Conservation (phyloP, 305 asterid species). For the Fraxinus latifolia region DNA sequence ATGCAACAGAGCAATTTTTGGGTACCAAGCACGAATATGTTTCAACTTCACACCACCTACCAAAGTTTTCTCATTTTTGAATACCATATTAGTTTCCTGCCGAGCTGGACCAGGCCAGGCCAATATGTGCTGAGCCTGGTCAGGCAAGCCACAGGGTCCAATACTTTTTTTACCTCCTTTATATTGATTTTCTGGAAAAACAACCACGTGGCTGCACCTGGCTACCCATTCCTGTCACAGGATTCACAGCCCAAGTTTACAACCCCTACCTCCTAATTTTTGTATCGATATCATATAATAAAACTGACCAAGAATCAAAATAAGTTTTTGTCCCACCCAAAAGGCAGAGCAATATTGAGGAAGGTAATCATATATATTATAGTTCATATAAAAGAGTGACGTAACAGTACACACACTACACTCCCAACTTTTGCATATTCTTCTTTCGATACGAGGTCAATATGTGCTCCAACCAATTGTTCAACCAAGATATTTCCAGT, state of each 20-base stretch:
- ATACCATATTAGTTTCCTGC: not conserved
- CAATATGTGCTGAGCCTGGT: not conserved
- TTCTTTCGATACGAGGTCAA: constrained; percentile 86
- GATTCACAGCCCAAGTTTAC: not conserved
- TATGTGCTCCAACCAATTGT: constrained; percentile 94
- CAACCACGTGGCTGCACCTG: not conserved
- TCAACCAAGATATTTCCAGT: constrained; percentile 92
- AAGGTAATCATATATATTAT: not conserved
- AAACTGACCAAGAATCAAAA: not conserved
- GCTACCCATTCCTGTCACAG: not conserved
- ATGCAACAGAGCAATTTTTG: not conserved
- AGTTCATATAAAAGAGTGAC: not conserved
- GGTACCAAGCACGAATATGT: not conserved
- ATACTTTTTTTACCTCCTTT: not conserved
- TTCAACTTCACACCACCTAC: not conserved
- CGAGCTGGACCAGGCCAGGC: not conserved
- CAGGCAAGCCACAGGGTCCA: not conserved
- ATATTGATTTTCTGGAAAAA: not conserved
- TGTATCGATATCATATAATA: not conserved
- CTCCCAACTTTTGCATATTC: constrained; percentile 79
- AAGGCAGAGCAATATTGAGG: not conserved
- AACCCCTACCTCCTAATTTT: not conserved
- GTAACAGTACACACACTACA: constrained; percentile 44
- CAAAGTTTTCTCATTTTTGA: not conserved
- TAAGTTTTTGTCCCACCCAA: not conserved